Base-by-base conservation (phyloP, 2,329 filamentous ascomycete species). In the Byssothecium circinans region DNA sequence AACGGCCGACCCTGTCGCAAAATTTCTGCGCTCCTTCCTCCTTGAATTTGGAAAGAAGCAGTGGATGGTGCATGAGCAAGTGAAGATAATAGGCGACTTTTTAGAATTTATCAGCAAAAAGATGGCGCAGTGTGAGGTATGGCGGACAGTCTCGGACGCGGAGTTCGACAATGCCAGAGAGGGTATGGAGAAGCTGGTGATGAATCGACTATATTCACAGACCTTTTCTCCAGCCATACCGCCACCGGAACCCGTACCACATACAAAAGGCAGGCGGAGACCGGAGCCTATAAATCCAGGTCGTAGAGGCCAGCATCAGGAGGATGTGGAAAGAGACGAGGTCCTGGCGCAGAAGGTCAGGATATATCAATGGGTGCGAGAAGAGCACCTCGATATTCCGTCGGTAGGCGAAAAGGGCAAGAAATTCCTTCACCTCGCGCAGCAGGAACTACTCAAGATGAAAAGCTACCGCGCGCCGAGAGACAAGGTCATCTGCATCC, bases 61-160 rank as follows among this genome's bases (percentile, higher is more conserved):
- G 72, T 99, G 94, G 94, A 95, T 96, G 89, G 94, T 96, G 6
- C 94, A 99, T 68, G 94, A 99, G 74, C 94, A 99, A 71, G 94
- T 97, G 68, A 99, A 99, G 74, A 97, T 99, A 53, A 96, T 99
- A 52, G 85, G 89, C 57, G 95, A 99, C 69, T 99, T 99, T 60
- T 77, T 99, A 39, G 85, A 91, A 36, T 99, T 99, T 64, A 99
- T 99, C 55, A 88, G 89, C 44, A 96, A 96, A 74, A 97, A 97
- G 76, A 99, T 99, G 95, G 90, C 87, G 12, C 82, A 90, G 56
- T 99, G 94, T 65, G 94, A 99, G 53, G 90, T 99, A 2, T 99
- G 94, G 94, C 84, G 89, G 47, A 89, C 94, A 27, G 89, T 97
- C 0, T 95, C 91, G 0, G 94, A 99, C 69, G 89, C 89, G 30